Base-by-base conservation (phyloP, 1,139 yeast species). In the Candida tropicalis region DNA sequence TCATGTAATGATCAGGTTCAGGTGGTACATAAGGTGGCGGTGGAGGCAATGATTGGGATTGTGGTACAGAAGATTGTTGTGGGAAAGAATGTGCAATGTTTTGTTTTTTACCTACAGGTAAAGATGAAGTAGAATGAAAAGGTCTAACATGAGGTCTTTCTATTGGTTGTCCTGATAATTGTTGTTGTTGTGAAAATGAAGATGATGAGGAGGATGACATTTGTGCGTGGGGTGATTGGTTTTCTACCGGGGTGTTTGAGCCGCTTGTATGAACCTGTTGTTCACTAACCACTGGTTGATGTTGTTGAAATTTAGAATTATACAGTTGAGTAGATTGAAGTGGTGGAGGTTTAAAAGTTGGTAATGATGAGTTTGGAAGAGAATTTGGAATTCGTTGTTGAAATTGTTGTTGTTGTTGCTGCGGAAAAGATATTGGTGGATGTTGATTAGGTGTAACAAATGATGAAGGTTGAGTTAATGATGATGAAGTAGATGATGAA, bases 1-100 rank as follows among this genome's bases (percentile, higher is more conserved):
- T 59, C 76, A 72, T 70, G 48, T 73, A 73, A 50, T 71, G 75
- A 45, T 73, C 78, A 2, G 77, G 74, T 42, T 66, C 71, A 10
- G 57, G 54, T 8, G 50, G 51, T 4, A 47, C 43, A 38, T 44
- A 50, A 35, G 35, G 39, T 24, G 15, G 44, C 12, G 44, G 26
- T 26, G 42, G 33, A 25, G 36, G 41, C 34, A n/a, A n/a, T n/a
- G n/a, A n/a, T n/a, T n/a, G n/a, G n/a, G 28, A 40, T 4, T 41
- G 31, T 22, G 13, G 39, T 28, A 16, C 35, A 22, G 28, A 39
- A 3, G 38, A 20, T 36, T 39, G 45, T 17, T 42, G 38, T 23
- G 22, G 35, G 20, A 38, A 29, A 8, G 4, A 18, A 11, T 18
- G 35, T 11, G 35, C 4, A n/a, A 12, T n/a, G 7, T 31, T 31